Evolutionary conservation across 2,329 filamentous ascomycete species (phyloP).

Genomic region (Apiospora hydei): DNA sequence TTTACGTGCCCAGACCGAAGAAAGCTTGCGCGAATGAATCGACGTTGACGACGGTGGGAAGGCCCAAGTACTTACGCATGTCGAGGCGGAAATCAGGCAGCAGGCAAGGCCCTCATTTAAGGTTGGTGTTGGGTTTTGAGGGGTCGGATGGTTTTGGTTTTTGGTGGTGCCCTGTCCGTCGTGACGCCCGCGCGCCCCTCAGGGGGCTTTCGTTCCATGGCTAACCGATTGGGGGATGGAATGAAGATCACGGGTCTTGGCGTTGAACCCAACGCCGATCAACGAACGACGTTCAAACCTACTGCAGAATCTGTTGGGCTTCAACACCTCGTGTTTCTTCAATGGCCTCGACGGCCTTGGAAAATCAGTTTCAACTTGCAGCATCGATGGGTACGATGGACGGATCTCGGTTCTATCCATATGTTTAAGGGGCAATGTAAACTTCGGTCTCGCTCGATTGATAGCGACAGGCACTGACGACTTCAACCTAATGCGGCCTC

Average conservation of each 20-base stretch:
- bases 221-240: conserved; percentile 8
- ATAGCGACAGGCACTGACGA: neutral
- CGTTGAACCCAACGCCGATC: neutral
- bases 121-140: neutral
- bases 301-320: no score
- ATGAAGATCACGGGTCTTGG: conserved; percentile 17
- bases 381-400: neutral
- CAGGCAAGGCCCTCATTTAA: neutral
- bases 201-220: neutral
- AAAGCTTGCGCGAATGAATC: neutral
- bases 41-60: neutral
- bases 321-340: neutral
- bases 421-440: neutral
- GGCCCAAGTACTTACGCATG: no score
- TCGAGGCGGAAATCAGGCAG: no score
- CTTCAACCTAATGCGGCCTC: neutral
- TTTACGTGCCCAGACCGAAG: neutral
- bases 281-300: neutral
- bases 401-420: neutral
- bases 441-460: neutral
- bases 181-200: neutral
- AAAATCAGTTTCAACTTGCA: neutral
- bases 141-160: neutral
- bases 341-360: neutral
- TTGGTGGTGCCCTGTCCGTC: neutral